phyloP scores from a whole-genome alignment of 192 early-diverging fungal species.

The Linnemannia hyalina region DNA sequence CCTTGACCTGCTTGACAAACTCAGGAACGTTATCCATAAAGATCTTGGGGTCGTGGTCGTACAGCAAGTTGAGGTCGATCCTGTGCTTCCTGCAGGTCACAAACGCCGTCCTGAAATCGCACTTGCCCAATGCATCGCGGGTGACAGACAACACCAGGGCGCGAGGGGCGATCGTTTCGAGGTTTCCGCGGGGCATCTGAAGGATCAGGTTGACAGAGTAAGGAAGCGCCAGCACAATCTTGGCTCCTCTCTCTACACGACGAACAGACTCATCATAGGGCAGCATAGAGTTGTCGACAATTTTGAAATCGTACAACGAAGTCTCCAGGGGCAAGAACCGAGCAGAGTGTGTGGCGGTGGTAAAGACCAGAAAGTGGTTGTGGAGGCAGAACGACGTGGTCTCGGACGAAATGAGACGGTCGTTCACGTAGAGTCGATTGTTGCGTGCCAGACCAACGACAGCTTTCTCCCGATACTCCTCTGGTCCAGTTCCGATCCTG shows the following conservation, averaged over 20 bases:
- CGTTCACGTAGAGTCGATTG: slow-evolving; percentile 88
- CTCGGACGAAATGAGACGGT: slow-evolving; percentile 75
- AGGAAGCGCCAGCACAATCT: slow-evolving; percentile 85
- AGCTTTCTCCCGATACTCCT: slow-evolving; percentile 57
- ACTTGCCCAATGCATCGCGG: slow-evolving; percentile 69
- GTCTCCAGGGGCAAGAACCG: slow-evolving; percentile 74
- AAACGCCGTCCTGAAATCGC: slow-evolving; percentile 86
- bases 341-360: slow-evolving; percentile 85
- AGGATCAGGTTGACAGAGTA: slow-evolving; percentile 75
- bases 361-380: slow-evolving; percentile 84
- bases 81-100: slow-evolving; percentile 87
- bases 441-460: slow-evolving; percentile 83
- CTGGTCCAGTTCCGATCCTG: slow-evolving; percentile 44
- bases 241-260: slow-evolving; percentile 92
- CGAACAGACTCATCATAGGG: slow-evolving; percentile 77
- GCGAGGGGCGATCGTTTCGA: slow-evolving; percentile 93
- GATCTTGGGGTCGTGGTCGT: slow-evolving; percentile 78
- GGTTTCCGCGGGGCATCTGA: slow-evolving; percentile 98
- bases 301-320: slow-evolving; percentile 52
- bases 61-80: slow-evolving; percentile 94
- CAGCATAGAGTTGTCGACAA: slow-evolving; percentile 58
- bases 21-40: slow-evolving; percentile 76
- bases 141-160: slow-evolving; percentile 86
- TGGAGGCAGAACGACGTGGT: slow-evolving; percentile 92
- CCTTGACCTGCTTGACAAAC: slow-evolving; percentile 84